These are phyloP conservation scores for Lachancea sp. DNA, from an alignment of 805 yeast species.

Conservation along the genomic window DNA sequence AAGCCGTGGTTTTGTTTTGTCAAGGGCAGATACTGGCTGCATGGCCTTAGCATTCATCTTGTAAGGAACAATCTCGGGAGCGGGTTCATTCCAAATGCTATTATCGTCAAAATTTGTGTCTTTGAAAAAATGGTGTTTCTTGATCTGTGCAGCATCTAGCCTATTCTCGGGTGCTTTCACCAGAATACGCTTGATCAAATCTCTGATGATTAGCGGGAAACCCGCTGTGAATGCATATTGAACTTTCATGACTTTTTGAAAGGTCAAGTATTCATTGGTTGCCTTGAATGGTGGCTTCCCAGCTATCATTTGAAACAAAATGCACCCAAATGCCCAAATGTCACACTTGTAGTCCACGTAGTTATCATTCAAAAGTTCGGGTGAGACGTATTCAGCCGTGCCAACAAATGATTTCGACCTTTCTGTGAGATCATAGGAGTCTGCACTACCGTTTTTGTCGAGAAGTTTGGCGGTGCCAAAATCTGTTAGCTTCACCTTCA, in stretches of 20 bases:
- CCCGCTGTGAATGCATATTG: constrained; percentile 84
- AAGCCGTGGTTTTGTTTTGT: constrained; percentile 16
- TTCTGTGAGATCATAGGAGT: constrained; percentile 54
- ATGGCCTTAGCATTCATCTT: constrained; percentile 71
- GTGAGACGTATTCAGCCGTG: constrained; percentile 79
- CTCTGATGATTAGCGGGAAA: constrained; percentile 66
- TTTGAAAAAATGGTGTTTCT: constrained; percentile 57
- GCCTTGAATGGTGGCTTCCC: constrained; percentile 88
- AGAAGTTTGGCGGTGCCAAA: constrained; percentile 78
- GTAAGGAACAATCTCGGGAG: constrained; percentile 67
- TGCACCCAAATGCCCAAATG: constrained; percentile 99
- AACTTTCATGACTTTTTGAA: constrained; percentile 72
- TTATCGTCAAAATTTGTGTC: constrained; percentile 50
- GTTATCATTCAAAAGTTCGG: constrained; percentile 69
- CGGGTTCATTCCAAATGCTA: constrained; percentile 50
- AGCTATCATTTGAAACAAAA: constrained; percentile 89
- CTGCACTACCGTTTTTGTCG: constrained; percentile 39
- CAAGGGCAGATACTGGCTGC: constrained; percentile 61
- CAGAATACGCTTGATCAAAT: constrained; percentile 62
- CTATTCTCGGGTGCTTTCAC: constrained; percentile 60
- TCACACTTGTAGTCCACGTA: constrained; percentile 89
- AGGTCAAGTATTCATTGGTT: constrained; percentile 71
- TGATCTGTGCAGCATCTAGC: constrained; percentile 48
- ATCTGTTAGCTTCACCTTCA: constrained; percentile 67
- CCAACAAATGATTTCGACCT: constrained; percentile 80